These are phyloP conservation scores for Sphaerostilbella broomeana DNA, from an alignment of 2,329 filamentous ascomycete species.

Conservation along the genomic window DNA sequence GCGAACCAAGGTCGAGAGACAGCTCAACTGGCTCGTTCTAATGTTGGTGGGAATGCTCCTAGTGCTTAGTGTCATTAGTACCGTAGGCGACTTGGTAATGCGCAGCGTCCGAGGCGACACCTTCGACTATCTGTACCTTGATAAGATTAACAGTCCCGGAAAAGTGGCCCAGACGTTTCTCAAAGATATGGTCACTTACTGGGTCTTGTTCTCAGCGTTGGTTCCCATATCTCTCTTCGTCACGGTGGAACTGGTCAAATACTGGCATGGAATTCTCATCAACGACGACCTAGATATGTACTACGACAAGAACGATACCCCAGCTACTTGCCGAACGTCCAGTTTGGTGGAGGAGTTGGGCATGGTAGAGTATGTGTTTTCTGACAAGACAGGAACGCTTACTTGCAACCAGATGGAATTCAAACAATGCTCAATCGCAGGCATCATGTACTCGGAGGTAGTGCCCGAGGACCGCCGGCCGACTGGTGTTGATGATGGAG, in stretches of 20 bases:
- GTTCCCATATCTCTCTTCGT: slow-evolving; percentile 98
- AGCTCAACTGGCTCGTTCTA: slow-evolving; percentile 89
- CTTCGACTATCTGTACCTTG: slow-evolving; percentile 67
- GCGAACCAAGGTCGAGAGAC: slow-evolving; percentile 87
- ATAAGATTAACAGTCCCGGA: slow-evolving; percentile 47
- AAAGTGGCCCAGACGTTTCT: slow-evolving; percentile 72
- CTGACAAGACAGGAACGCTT: slow-evolving; percentile 92
- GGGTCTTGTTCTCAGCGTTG: slow-evolving; percentile 93
- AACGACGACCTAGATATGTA: slow-evolving; percentile 98
- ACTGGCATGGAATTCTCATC: slow-evolving; percentile 95
- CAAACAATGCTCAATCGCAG: slow-evolving; percentile 86
- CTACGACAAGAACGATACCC: slow-evolving; percentile 89
- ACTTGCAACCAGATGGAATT: slow-evolving; percentile 99
- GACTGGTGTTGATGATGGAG: slow-evolving; percentile 72
- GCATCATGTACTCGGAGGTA: slow-evolving; percentile 88
- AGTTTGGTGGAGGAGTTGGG: slow-evolving; percentile 94
- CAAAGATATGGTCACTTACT: slow-evolving; percentile 94
- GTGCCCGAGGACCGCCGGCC: slow-evolving; percentile 85
- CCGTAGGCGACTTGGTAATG: slow-evolving; percentile 80
- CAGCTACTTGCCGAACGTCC: slow-evolving; percentile 91
- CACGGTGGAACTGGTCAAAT: slow-evolving; percentile 95
- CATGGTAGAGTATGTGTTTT: slow-evolving; percentile 98
- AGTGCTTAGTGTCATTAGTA: slow-evolving; percentile 79
- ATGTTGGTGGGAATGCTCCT: slow-evolving; percentile 82
- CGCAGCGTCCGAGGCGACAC: slow-evolving; percentile 56